phyloP scores from a whole-genome alignment of 2,329 filamentous ascomycete species.

The Gaeumannomyces tritici region DNA sequence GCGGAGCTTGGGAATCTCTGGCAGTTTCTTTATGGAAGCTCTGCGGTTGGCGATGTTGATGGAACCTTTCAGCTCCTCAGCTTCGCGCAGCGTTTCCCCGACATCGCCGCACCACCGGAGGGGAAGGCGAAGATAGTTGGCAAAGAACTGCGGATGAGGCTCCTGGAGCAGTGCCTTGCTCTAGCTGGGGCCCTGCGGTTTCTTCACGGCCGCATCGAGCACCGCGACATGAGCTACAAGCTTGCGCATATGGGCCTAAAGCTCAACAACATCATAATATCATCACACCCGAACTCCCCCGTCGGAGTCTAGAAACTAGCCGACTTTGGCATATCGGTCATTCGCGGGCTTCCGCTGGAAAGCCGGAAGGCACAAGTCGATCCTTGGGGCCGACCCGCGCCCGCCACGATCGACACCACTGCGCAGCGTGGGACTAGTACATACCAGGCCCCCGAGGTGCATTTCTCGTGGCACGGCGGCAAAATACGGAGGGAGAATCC shows the following conservation, averaged over 20 bases:
- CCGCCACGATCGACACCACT: constrained; percentile 2
- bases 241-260: constrained; percentile 9
- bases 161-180: constrained; percentile 6
- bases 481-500: neutral
- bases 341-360: neutral
- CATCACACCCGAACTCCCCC: neutral
- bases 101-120: neutral
- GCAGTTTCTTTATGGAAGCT: constrained; percentile 3
- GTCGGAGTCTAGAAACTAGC: constrained; percentile 8
- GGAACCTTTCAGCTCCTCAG: neutral
- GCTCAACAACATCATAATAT: constrained; percentile 8
- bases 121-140: neutral
- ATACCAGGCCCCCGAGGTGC: constrained; percentile 7
- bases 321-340: constrained; percentile 9
- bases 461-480: neutral
- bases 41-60: neutral
- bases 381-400: neutral
- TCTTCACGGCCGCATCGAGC: constrained; percentile 6
- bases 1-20: constrained; percentile 7
- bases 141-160: neutral
- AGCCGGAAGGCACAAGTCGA: too few species aligned
- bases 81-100: neutral
- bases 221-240: constrained; percentile 3
- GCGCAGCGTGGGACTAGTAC: constrained; percentile 1
- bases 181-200: constrained; percentile 7